These are phyloP conservation scores for Globisporangium takayamanum DNA, from an alignment of 352 stramenopile genomes.

Conservation along the genomic window DNA sequence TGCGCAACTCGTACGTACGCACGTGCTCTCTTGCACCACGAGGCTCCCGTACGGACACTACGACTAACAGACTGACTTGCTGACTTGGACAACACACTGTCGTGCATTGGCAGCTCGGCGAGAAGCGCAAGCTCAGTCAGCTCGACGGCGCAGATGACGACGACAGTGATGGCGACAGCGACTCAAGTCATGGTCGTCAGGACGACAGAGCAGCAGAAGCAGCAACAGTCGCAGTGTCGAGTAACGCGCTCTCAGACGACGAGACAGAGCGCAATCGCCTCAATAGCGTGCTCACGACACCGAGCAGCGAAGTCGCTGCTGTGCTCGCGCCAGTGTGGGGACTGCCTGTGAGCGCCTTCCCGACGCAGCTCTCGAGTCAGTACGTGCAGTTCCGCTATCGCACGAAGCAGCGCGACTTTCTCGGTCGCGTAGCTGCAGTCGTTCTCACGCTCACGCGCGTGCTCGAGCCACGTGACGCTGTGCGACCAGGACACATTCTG, in stretches of 20 bases:
- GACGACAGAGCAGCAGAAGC: neutral
- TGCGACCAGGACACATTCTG: slow-evolving; percentile 28
- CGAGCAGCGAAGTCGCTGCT: slow-evolving; percentile 7
- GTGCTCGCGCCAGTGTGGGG: slow-evolving; percentile 29
- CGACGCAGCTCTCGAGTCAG: slow-evolving; percentile 33
- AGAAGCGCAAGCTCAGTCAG: slow-evolving; percentile 11
- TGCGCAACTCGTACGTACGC: neutral
- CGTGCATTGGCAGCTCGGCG: slow-evolving; percentile 1
- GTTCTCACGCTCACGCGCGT: slow-evolving; percentile 38
- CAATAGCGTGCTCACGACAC: slow-evolving; percentile 1
- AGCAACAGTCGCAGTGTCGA: neutral
- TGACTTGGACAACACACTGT: neutral
- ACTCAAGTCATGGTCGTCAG: neutral
- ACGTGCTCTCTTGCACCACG: neutral
- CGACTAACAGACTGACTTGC: neutral
- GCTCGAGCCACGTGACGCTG: slow-evolving; percentile 15
- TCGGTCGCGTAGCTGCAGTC: slow-evolving; percentile 27
- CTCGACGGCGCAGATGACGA: slow-evolving; percentile 6
- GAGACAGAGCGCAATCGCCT: neutral
- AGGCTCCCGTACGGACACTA: too few relatives aligned
- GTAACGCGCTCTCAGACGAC: too few relatives aligned
- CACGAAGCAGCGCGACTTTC: slow-evolving; percentile 26
- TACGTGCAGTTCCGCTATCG: slow-evolving; percentile 37
- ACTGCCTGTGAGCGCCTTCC: slow-evolving; percentile 31
- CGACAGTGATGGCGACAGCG: neutral